These are phyloP conservation scores for Gaeumannomyces sp. DNA, from an alignment of 2,329 filamentous ascomycete genomes.

Conservation along the genomic window DNA sequence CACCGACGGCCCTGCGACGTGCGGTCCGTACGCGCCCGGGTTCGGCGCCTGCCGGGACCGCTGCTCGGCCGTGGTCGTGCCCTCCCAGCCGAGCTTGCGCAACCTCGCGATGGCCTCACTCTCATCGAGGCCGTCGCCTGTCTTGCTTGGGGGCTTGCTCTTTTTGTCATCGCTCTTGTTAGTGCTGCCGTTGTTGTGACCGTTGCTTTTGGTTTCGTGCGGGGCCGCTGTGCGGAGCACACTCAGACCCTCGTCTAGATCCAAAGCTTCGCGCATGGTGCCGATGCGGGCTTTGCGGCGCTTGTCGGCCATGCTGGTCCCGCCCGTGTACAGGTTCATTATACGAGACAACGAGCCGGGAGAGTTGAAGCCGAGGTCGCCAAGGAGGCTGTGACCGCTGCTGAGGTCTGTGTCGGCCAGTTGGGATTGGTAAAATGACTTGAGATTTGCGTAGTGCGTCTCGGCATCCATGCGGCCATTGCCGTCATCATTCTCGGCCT, in stretches of 20 bases:
- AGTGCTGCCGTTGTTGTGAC: not conserved
- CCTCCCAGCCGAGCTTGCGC: conserved; percentile 54
- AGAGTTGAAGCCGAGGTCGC: conserved; percentile 59
- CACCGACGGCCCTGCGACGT: conserved; percentile 34
- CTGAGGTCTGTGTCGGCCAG: conserved; percentile 51
- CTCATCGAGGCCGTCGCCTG: conserved; percentile 47
- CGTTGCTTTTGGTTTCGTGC: not conserved
- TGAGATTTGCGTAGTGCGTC: conserved; percentile 67
- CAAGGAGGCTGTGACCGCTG: conserved; percentile 38
- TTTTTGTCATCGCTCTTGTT: not conserved
- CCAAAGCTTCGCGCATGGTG: conserved; percentile 74
- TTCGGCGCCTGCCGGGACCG: conserved; percentile 36
- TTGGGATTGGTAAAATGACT: conserved; percentile 76
- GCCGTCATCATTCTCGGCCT: conserved; percentile 21
- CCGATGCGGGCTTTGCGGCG: conserved; percentile 61
- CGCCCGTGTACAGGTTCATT: conserved; percentile 77
- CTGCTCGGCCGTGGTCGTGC: conserved; percentile 48
- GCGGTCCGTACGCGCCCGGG: conserved; percentile 37
- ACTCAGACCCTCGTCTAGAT: conserved; percentile 61
- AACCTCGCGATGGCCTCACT: conserved; percentile 54
- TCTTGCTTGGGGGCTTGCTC: not conserved
- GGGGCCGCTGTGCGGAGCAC: conserved; percentile 29
- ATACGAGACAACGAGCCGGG: conserved; percentile 80
- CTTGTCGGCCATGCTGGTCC: conserved; percentile 54
- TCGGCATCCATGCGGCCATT: conserved; percentile 53